Evolutionary conservation across 768 basidiomycete species (phyloP).

Genomic region (Hericium alpestre): DNA sequence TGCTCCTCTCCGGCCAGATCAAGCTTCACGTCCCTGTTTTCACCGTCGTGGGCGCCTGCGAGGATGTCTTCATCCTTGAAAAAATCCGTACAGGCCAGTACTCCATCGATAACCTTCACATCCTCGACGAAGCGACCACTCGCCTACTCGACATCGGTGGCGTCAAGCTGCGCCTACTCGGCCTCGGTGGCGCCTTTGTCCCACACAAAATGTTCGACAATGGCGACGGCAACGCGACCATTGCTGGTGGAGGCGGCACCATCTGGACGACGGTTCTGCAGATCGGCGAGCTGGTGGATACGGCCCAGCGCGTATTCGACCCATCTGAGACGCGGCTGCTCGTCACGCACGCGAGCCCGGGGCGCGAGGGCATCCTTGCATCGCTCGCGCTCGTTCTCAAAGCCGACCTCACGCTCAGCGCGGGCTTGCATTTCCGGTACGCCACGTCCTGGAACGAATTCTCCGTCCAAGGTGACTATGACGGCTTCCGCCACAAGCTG

Average conservation of each 20-base stretch:
- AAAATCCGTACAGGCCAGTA: slow-evolving; percentile 81
- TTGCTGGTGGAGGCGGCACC: slow-evolving; percentile 94
- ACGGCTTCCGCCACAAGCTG: slow-evolving; percentile 78
- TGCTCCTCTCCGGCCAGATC: slow-evolving; percentile 81
- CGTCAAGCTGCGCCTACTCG: slow-evolving; percentile 87
- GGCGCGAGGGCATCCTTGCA: slow-evolving; percentile 84
- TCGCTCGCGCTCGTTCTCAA: slow-evolving; percentile 87
- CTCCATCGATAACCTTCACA: slow-evolving; percentile 78
- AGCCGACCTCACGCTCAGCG: slow-evolving; percentile 88
- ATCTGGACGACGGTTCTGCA: slow-evolving; percentile 99
- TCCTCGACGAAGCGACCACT: slow-evolving; percentile 94
- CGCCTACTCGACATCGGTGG: slow-evolving; percentile 87
- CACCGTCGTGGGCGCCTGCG: slow-evolving; percentile 95
- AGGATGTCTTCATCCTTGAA: slow-evolving; percentile 88
- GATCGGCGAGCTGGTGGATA: slow-evolving; percentile 96
- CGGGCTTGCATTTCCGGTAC: slow-evolving; percentile 96
- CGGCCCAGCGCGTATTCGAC: slow-evolving; percentile 89
- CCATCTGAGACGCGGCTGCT: slow-evolving; percentile 88
- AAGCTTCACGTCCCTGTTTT: slow-evolving; percentile 89
- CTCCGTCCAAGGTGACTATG: slow-evolving; percentile 81
- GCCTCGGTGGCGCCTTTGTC: slow-evolving; percentile 90
- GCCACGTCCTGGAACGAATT: slow-evolving; percentile 96
- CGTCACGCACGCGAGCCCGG: slow-evolving; percentile 85
- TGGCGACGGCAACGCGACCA: slow-evolving; percentile 89
- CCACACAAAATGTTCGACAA: slow-evolving; percentile 93